phyloP scores from a whole-genome alignment of 306 rosid genomes.

The Vigna angularis region DNA sequence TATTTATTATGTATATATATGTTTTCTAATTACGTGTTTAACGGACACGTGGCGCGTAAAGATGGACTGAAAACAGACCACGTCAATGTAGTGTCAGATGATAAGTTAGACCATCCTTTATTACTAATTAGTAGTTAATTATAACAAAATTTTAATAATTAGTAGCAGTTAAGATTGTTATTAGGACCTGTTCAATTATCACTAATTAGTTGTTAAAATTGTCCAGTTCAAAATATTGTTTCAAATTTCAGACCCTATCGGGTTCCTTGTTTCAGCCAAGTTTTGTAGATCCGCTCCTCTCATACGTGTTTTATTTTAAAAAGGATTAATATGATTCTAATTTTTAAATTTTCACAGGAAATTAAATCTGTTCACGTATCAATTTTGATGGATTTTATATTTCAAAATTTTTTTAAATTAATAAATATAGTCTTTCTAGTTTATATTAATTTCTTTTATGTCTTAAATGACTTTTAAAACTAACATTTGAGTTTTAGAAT shows the following conservation, averaged over 20 bases:
- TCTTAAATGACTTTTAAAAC: too few relatives aligned
- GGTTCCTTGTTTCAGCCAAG: too few relatives aligned
- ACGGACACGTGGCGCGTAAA: slow-evolving; percentile 33
- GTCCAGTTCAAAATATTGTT: background rate
- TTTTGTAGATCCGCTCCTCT: too few relatives aligned
- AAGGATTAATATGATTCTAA: too few relatives aligned
- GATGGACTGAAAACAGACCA: background rate
- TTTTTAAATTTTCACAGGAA: too few relatives aligned
- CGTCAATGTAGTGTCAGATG: background rate
- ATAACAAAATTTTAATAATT: background rate
- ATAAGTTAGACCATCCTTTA: background rate
- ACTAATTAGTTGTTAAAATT: background rate
- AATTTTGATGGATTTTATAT: too few relatives aligned
- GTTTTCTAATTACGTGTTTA: background rate
- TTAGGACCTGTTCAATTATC: background rate
- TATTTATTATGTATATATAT: background rate
- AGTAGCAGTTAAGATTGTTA: background rate
- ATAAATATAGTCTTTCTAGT: too few relatives aligned
- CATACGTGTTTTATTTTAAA: too few relatives aligned
- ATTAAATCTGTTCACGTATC: too few relatives aligned
- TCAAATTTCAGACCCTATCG: background rate
- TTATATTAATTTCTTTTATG: too few relatives aligned
- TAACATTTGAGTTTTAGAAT: too few relatives aligned
- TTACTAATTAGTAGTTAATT: background rate
- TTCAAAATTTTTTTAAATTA: too few relatives aligned